phyloP scores from a whole-genome alignment of 495 filamentous ascomycete genomes.

The Cenococcum geophilum region DNA sequence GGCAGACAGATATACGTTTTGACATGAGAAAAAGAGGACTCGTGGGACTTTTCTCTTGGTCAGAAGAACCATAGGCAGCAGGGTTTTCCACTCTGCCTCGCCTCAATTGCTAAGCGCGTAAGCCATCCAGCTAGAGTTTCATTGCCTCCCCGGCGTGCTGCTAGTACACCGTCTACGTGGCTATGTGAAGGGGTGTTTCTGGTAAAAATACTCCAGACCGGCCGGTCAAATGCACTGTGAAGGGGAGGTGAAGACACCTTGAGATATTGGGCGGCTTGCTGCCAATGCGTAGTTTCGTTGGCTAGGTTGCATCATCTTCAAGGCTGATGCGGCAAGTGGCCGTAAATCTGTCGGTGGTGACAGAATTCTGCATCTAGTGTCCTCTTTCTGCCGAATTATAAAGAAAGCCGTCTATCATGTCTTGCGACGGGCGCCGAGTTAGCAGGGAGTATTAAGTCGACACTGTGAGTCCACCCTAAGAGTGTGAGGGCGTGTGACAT shows the following conservation, averaged over 20 bases:
- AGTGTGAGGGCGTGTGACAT: slow-evolving; percentile 9
- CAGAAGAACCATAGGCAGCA: background rate
- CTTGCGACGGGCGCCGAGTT: background rate
- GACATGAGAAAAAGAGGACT: background rate
- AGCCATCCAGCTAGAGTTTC: background rate
- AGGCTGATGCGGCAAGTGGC: slow-evolving; percentile 15
- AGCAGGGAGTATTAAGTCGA: background rate
- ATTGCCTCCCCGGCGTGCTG: background rate
- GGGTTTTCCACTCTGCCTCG: background rate
- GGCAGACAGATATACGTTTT: no score
- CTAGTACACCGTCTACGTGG: slow-evolving; percentile 17
- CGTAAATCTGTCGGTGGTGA: background rate
- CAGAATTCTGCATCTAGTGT: background rate
- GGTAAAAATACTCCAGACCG: slow-evolving; percentile 4
- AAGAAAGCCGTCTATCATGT: background rate
- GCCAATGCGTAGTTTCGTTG: background rate
- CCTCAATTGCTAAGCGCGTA: background rate
- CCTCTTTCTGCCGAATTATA: background rate
- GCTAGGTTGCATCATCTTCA: background rate
- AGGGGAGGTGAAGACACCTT: slow-evolving; percentile 18
- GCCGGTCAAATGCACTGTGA: slow-evolving; percentile 14
- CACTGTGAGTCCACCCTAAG: no score
- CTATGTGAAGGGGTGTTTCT: slow-evolving; percentile 11
- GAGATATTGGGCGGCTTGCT: background rate
- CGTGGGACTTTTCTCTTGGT: background rate